Evolutionary conservation across 2,329 filamentous ascomycete species (phyloP).

Genomic region (Triangularia verruculosa): DNA sequence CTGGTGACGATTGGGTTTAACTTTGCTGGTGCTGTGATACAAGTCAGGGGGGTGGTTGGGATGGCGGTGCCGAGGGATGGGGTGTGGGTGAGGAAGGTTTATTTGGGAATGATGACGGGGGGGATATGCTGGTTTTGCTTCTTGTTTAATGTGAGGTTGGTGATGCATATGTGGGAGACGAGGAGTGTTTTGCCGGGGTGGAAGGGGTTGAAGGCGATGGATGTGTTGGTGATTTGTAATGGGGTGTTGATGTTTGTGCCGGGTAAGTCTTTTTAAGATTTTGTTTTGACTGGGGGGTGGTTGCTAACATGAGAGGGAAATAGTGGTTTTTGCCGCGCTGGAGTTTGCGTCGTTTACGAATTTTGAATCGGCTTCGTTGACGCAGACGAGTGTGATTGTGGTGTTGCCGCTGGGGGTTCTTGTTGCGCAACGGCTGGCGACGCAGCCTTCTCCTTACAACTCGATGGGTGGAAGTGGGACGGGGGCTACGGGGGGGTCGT

Average conservation of each 20-base stretch:
- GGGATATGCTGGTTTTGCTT: conserved; percentile 50
- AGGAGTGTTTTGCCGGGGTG: conserved; percentile 45
- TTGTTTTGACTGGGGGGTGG: not conserved
- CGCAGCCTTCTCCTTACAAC: conserved; percentile 19
- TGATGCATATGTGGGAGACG: conserved; percentile 46
- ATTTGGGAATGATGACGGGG: conserved; percentile 32
- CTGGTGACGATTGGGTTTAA: conserved; percentile 31
- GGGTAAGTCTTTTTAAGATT: conserved; percentile 36
- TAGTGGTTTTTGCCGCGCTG: conserved; percentile 51
- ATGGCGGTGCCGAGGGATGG: conserved; percentile 8
- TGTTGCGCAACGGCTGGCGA: conserved; percentile 46
- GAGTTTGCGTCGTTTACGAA: conserved; percentile 41
- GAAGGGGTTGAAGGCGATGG: conserved; percentile 47
- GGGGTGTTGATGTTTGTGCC: conserved; percentile 55
- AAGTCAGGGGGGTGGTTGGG: conserved; percentile 34
- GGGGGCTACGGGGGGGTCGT: not conserved
- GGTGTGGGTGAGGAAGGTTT: conserved; percentile 40
- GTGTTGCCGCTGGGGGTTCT: conserved; percentile 53
- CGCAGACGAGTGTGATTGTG: conserved; percentile 48
- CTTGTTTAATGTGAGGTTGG: conserved; percentile 52
- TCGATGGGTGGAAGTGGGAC: not conserved
- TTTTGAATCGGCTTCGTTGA: conserved; percentile 51
- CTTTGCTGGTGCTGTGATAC: conserved; percentile 37
- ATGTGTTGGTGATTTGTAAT: conserved; percentile 55
- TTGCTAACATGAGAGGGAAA: conserved; percentile 9